Evolutionary conservation across 805 yeast species (phyloP), one percentile per base, ranked within the genome.

Genomic region (Starmerella khaoyaiensis): DNA sequence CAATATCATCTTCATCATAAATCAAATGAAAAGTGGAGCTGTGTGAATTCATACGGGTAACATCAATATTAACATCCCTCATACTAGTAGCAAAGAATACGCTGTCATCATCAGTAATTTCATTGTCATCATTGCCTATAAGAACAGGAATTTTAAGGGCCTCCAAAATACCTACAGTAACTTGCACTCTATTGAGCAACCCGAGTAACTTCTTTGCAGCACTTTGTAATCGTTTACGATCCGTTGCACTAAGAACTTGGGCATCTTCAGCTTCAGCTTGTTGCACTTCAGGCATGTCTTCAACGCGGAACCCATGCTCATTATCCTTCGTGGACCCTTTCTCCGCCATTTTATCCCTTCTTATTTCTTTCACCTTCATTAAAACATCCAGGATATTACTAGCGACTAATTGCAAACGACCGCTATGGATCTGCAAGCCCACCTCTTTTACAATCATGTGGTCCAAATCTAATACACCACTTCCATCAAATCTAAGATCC

Each of bases 1-100:
- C 65, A n/a, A 50, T 39, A 27, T 59, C 64, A 16, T 42, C 50
- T 21, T 41, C 39, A 7, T 49, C 49, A 41, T 58, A 62, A 26
- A 52, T 43, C 42, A 62, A 50, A 43, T 58, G 52, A 48, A 62
- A 63, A 1, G 63, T 64, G 9, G 65, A 62, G 34, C 57, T 56
- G 24, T 49, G 45, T 5, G 66, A 55, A 40, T 57, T 61, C 44
- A 62, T 53, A 4, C 66, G 50, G 31, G 64, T 49, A 18, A 61
- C 31, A 35, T 60, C 64, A 26, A 62, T 39, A 12, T 51, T 46
- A 34, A 60, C 27, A 39, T 63, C 66, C 31, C 57, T 52, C 36
- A 56, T 52, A 16, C 53, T 41, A 26, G 43, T 36, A 1, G 59
- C 59, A 18, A 58, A 42, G 15, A 33, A 28, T 17, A 40, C 45